Percentiles rank a stretch among this genome's conserved stretches.
phyloP scores from a whole-genome alignment of 2,329 filamentous ascomycete species.

The Fusarium acutatum region DNA sequence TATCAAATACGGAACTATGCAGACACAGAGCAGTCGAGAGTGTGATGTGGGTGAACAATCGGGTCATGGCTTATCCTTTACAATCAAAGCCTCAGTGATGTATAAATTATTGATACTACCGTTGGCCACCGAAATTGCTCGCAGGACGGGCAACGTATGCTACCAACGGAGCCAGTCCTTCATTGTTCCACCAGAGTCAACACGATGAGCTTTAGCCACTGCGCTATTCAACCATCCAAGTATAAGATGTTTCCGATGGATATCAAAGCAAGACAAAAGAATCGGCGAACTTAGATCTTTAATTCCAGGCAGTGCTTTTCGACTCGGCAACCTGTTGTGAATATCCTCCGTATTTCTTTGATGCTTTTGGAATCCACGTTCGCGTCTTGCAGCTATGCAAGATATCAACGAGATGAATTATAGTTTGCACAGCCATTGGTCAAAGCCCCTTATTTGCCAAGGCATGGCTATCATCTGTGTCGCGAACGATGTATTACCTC shows the following conservation, averaged over 20 bases:
- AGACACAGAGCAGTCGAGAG: background rate
- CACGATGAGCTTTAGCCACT: background rate
- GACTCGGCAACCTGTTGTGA: background rate
- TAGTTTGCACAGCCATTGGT: no score
- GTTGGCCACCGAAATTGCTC: background rate
- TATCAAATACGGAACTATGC: background rate
- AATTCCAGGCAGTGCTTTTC: background rate
- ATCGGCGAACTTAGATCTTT: background rate
- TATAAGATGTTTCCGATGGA: no score
- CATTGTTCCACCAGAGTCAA: background rate
- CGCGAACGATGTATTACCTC: rapidly evolving
- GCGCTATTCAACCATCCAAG: background rate
- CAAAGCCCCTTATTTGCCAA: background rate
- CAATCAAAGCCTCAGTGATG: background rate
- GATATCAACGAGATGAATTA: no score
- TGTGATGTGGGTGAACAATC: background rate
- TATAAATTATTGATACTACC: rapidly evolving
- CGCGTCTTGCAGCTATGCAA: background rate
- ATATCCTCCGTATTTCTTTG: background rate
- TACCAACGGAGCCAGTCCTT: background rate
- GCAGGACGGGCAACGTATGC: background rate
- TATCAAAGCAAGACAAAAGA: background rate
- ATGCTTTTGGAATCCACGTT: background rate
- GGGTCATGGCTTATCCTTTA: rapidly evolving
- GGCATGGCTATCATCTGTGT: background rate